Conservation (phyloP, 345 rosid genomes). For the Aquilaria sinensis region DNA sequence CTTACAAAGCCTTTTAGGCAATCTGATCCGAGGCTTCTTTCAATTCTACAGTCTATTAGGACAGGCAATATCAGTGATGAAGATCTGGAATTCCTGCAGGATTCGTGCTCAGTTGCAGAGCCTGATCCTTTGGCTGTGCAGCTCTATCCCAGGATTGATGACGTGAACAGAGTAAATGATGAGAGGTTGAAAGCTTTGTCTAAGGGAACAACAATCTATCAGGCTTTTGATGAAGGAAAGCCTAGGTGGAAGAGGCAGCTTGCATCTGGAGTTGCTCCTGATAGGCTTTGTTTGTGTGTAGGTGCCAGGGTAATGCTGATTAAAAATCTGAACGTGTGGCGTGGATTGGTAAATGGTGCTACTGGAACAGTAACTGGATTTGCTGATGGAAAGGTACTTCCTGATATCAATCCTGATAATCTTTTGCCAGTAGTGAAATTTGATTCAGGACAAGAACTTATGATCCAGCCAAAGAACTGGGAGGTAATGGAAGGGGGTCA, state of each 20-base stretch:
- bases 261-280: slow-evolving; percentile 6
- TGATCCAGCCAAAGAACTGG: slow-evolving; percentile 5
- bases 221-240: slow-evolving; percentile 7
- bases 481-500: slow-evolving; percentile 6
- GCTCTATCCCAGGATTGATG: slow-evolving; percentile 13
- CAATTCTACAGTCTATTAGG: slow-evolving; percentile 18
- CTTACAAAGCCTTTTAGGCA: slow-evolving; percentile 28
- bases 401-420: not conserved
- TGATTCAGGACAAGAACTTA: slow-evolving; percentile 7
- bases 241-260: slow-evolving; percentile 9
- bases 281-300: slow-evolving; percentile 6
- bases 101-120: not conserved
- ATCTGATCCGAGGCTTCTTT: slow-evolving; percentile 24
- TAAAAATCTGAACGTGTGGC: slow-evolving; percentile 6
- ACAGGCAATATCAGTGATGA: slow-evolving; percentile 5
- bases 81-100: slow-evolving; percentile 5
- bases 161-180: slow-evolving; percentile 8
- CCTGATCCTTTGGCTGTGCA: slow-evolving; percentile 9
- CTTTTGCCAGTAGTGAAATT: slow-evolving; percentile 8
- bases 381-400: not conserved
- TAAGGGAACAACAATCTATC: not conserved
- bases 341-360: slow-evolving; percentile 10
- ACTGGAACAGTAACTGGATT: slow-evolving; percentile 8
- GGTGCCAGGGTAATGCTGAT: slow-evolving; percentile 14
- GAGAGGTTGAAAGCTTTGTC: slow-evolving; percentile 9